Evolutionary conservation across 75 land plant species (phyloP).

Genomic region (Azolla pinnata): DNA sequence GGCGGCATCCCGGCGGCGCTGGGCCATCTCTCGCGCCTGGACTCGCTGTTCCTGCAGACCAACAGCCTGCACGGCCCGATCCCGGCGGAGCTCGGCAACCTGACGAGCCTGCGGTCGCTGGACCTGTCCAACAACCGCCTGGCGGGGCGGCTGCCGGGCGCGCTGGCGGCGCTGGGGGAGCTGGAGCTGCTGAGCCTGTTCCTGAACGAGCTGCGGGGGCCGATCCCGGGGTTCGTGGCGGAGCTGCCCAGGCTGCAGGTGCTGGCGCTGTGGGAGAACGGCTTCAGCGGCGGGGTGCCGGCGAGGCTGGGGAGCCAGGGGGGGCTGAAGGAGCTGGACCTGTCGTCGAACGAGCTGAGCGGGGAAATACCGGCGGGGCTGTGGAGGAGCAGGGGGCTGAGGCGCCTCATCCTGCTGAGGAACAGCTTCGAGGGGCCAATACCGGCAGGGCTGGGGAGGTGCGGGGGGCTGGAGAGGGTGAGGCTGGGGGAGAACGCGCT

Average conservation of each 20-base stretch:
- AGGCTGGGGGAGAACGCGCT: slow-evolving; percentile 58
- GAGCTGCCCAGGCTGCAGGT: slow-evolving; percentile 46
- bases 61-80: slow-evolving; percentile 51
- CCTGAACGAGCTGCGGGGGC: slow-evolving; percentile 53
- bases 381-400: slow-evolving; percentile 47
- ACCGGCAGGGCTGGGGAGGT: slow-evolving; percentile 38
- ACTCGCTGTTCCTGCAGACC: slow-evolving; percentile 53
- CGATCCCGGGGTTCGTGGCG: slow-evolving; percentile 46
- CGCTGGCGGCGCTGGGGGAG: slow-evolving; percentile 38
- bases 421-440: slow-evolving; percentile 57
- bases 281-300: slow-evolving; percentile 48
- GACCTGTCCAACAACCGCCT: slow-evolving; percentile 69
- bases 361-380: slow-evolving; percentile 63
- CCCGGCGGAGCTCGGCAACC: slow-evolving; percentile 54
- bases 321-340: slow-evolving; percentile 50
- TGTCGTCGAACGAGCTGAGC: slow-evolving; percentile 51
- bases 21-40: slow-evolving; percentile 44
- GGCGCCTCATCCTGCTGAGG: slow-evolving; percentile 64
- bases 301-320: slow-evolving; percentile 39
- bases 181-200: slow-evolving; percentile 69
- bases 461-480: slow-evolving; percentile 48
- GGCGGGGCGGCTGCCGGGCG: slow-evolving; percentile 48
- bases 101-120: slow-evolving; percentile 36
- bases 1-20: slow-evolving; percentile 60
- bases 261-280: slow-evolving; percentile 71